Percentiles rank a stretch among this genome's conserved stretches.
These are phyloP conservation scores for Harrya chromipes DNA, from an alignment of 768 basidiomycete genomes.

Conservation along the genomic window DNA sequence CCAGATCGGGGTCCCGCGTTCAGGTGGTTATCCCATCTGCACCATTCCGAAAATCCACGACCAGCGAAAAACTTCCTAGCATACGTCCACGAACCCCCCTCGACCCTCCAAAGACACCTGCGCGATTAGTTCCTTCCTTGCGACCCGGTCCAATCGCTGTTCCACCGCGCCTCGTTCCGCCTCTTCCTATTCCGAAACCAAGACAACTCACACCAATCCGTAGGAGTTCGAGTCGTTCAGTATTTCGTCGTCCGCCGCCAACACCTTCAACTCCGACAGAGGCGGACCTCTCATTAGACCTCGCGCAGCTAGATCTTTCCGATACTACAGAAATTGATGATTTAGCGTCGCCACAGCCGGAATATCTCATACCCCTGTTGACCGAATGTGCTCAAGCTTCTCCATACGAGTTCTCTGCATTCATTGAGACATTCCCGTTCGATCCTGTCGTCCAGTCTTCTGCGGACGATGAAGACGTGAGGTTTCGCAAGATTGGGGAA, in stretches of 20 bases:
- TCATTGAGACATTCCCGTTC: conserved; percentile 76
- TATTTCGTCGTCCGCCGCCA: conserved; percentile 41
- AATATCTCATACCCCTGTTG: conserved; percentile 62
- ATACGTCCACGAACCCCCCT: neutral
- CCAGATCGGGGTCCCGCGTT: conserved; percentile 24
- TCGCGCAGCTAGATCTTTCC: conserved; percentile 41
- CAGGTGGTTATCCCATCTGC: conserved; percentile 44
- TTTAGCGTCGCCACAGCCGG: conserved; percentile 42
- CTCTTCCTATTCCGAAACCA: conserved; percentile 35
- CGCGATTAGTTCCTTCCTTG: neutral
- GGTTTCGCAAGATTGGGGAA: conserved; percentile 88
- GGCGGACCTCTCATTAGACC: conserved; percentile 39
- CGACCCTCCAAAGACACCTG: conserved; percentile 4
- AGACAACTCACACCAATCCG: conserved; percentile 71
- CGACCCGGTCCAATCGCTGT: neutral
- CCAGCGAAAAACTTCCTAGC: conserved; percentile 12
- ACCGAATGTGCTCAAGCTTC: conserved; percentile 66
- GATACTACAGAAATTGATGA: conserved; percentile 48
- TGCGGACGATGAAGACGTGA: conserved; percentile 28
- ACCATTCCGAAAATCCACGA: conserved; percentile 21
- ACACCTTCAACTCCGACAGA: conserved; percentile 58
- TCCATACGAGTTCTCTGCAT: conserved; percentile 76
- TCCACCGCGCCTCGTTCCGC: conserved; percentile 6
- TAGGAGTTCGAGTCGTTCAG: conserved; percentile 34
- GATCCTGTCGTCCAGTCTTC: conserved; percentile 58